phyloP scores from a whole-genome alignment of 2,329 filamentous ascomycete species.

The Juglanconis oblonga region DNA sequence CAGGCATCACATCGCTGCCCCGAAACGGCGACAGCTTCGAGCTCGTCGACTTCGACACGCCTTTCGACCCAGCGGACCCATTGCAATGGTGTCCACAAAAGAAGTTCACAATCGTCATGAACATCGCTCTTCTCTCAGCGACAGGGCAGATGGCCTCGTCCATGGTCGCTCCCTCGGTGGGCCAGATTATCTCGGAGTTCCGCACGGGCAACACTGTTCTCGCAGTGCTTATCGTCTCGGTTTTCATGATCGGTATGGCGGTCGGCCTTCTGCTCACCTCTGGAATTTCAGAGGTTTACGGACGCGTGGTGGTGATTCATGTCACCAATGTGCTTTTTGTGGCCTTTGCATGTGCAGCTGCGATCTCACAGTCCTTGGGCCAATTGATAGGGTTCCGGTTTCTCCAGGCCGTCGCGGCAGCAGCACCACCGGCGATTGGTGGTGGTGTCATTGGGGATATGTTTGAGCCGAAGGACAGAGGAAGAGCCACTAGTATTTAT shows the following conservation, averaged over 20 bases:
- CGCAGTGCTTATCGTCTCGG: constrained; percentile 19
- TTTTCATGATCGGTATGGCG: constrained; percentile 20
- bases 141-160: constrained; percentile 19
- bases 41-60: background rate
- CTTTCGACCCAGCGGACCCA: constrained; percentile 41
- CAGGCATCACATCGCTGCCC: background rate
- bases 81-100: background rate
- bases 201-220: constrained; percentile 15
- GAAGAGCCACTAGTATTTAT: background rate
- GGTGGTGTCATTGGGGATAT: constrained; percentile 12
- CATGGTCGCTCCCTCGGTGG: constrained; percentile 21
- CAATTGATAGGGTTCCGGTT: constrained; percentile 8
- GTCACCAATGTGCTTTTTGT: constrained; percentile 19
- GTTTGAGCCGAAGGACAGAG: background rate
- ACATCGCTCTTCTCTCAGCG: constrained; percentile 6
- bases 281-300: constrained; percentile 22
- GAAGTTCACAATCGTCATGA: constrained; percentile 2
- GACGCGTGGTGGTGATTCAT: constrained; percentile 19
- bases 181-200: constrained; percentile 19
- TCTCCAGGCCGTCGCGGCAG: background rate
- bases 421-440: background rate
- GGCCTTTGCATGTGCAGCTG: constrained; percentile 20
- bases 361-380: background rate
- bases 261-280: constrained; percentile 19
- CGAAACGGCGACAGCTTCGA: background rate